Conservation (phyloP, 2,329 filamentous ascomycete genomes). For the Xylariales sp. region DNA sequence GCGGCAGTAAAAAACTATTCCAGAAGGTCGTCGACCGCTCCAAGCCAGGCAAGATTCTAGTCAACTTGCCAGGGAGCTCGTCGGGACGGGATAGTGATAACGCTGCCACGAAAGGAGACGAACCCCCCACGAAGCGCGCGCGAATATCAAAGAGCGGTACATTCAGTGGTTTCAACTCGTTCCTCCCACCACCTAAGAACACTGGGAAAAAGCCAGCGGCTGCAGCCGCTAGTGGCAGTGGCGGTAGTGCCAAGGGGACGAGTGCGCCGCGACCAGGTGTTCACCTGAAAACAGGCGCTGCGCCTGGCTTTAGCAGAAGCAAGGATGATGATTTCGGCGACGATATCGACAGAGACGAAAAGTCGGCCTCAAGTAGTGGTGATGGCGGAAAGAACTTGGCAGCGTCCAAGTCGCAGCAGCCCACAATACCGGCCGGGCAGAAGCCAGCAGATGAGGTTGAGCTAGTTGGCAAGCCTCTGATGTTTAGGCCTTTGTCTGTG, state of each 20-base stretch:
- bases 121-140: constrained; percentile 77
- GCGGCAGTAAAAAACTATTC: constrained; percentile 69
- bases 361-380: constrained; percentile 36
- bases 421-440: constrained; percentile 66
- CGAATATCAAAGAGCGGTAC: constrained; percentile 66
- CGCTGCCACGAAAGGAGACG: constrained; percentile 54
- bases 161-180: constrained; percentile 86
- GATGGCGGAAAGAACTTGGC: constrained; percentile 50
- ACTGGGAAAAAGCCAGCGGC: constrained; percentile 54
- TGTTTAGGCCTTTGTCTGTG: constrained; percentile 91
- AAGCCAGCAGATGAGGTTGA: constrained; percentile 73
- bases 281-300: constrained; percentile 83
- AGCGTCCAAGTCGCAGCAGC: constrained; percentile 56
- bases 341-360: constrained; percentile 38
- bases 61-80: constrained; percentile 75
- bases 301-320: constrained; percentile 82
- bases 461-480: constrained; percentile 80
- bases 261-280: constrained; percentile 66
- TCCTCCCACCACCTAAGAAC: constrained; percentile 86
- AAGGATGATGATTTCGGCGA: constrained; percentile 47
- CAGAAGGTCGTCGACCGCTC: constrained; percentile 85
- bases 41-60: constrained; percentile 84
- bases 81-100: constrained; percentile 48
- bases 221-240: constrained; percentile 46
- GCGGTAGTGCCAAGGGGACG: constrained; percentile 48